Conservation (phyloP, 345 rosid species). For the Linum lewisii region DNA sequence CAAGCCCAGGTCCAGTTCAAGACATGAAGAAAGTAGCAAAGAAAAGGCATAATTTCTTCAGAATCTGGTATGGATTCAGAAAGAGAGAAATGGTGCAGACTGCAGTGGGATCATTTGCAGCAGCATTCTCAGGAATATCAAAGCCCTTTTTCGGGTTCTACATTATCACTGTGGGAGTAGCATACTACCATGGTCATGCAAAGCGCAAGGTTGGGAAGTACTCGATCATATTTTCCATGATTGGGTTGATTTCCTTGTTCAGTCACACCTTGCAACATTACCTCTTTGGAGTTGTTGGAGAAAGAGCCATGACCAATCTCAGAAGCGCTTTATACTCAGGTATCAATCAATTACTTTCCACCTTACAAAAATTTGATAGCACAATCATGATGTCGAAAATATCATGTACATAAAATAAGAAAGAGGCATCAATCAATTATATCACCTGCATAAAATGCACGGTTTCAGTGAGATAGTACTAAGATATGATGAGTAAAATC, state of each 20-base stretch:
- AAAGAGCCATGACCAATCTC: constrained; percentile 54
- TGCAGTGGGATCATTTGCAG: constrained; percentile 40
- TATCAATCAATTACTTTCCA: constrained; percentile 9
- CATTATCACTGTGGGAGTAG: constrained; percentile 49
- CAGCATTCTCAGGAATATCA: constrained; percentile 58
- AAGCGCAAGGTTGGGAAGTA: constrained; percentile 32
- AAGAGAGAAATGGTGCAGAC: constrained; percentile 29
- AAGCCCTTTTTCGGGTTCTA: constrained; percentile 55
- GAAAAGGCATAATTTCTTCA: constrained; percentile 30
- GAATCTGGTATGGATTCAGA: constrained; percentile 46
- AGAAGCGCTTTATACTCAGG: constrained; percentile 48
- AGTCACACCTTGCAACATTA: constrained; percentile 56
- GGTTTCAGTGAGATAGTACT: background rate
- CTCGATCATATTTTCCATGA: constrained; percentile 32
- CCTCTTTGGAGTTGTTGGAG: constrained; percentile 56
- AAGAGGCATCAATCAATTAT: constrained; percentile 25
- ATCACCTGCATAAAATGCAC: background rate
- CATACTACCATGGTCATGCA: constrained; percentile 32
- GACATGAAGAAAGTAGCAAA: constrained; percentile 11
- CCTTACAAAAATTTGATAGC: too few species aligned
- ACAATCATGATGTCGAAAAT: too few species aligned
- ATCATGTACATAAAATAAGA: too few species aligned
- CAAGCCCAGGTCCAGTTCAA: constrained; percentile 12
- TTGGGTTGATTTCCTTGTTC: constrained; percentile 44
- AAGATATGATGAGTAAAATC: background rate